Evolutionary conservation across 257 asterid genomes (phyloP).

Genomic region (Jasminum sambac): DNA sequence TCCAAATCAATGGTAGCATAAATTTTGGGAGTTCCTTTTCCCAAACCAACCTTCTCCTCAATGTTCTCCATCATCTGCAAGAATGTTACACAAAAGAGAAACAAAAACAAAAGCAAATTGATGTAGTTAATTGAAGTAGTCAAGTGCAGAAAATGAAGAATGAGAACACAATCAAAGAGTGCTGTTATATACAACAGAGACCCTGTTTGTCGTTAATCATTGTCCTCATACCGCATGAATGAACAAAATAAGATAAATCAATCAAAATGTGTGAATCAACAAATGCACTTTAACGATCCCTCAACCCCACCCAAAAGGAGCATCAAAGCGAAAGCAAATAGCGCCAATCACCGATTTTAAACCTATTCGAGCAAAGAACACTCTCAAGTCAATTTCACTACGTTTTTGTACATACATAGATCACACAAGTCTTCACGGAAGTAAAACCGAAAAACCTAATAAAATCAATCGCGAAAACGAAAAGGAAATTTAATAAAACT

Average conservation of each 20-base stretch:
- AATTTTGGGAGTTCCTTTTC: conserved; percentile 56
- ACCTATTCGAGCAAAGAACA: background rate
- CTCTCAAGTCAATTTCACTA: too few species aligned
- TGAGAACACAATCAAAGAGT: background rate
- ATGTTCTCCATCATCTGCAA: conserved; percentile 59
- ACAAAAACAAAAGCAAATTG: background rate
- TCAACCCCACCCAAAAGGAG: background rate
- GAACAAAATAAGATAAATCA: background rate
- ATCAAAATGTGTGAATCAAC: background rate
- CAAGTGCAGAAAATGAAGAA: background rate
- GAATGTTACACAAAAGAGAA: conserved; percentile 9
- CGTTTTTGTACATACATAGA: too few species aligned
- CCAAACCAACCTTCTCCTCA: conserved; percentile 61
- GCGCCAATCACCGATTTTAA: background rate
- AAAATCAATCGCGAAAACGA: background rate
- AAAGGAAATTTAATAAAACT: background rate
- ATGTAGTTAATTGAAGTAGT: too few species aligned
- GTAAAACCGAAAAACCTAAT: background rate
- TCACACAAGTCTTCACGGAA: too few species aligned
- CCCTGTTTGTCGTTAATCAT: too few species aligned
- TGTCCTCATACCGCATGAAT: too few species aligned
- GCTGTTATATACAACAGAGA: background rate
- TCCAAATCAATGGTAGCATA: conserved; percentile 77
- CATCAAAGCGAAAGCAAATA: background rate
- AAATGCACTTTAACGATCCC: background rate